These are phyloP conservation scores for Didymella keratinophila DNA, from an alignment of 2,329 filamentous ascomycete species.

Conservation along the genomic window DNA sequence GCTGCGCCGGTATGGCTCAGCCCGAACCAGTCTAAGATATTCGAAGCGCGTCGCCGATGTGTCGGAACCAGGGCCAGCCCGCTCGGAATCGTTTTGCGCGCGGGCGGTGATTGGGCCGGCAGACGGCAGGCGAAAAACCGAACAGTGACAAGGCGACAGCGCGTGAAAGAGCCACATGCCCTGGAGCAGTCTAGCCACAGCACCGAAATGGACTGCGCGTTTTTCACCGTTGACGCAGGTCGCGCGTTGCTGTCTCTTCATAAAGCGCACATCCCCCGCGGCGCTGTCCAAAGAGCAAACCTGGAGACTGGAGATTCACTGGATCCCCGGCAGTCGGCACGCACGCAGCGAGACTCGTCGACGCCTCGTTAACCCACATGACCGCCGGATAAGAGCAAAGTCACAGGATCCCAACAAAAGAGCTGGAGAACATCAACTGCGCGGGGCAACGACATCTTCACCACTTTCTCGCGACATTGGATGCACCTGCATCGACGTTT, in stretches of 20 bases:
- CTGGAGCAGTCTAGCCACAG: slow-evolving; percentile 22
- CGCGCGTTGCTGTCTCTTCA: slow-evolving; percentile 22
- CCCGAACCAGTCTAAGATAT: neutral
- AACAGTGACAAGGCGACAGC: slow-evolving; percentile 19
- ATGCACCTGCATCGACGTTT: slow-evolving; percentile 19
- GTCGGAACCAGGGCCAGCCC: slow-evolving; percentile 13
- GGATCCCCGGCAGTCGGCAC: slow-evolving; percentile 9
- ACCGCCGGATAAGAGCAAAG: slow-evolving; percentile 2
- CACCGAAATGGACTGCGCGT: slow-evolving; percentile 13
- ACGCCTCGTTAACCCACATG: slow-evolving; percentile 14
- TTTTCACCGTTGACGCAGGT: slow-evolving; percentile 21
- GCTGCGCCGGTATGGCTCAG: slow-evolving; percentile 2
- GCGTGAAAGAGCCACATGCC: slow-evolving; percentile 19
- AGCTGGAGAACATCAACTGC: neutral
- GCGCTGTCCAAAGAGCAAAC: neutral
- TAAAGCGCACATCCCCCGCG: slow-evolving; percentile 19
- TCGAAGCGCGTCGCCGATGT: slow-evolving; percentile 19
- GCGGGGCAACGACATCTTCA: neutral
- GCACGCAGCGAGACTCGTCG: slow-evolving; percentile 5
- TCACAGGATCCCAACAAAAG: slow-evolving; percentile 11
- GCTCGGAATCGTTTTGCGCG: slow-evolving; percentile 26
- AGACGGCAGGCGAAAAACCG: slow-evolving; percentile 20
- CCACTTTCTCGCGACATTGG: neutral
- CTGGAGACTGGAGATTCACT: slow-evolving; percentile 8
- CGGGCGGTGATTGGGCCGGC: slow-evolving; percentile 25